Evolutionary conservation across 257 asterid species (phyloP).

Genomic region (Catharanthus roseus): DNA sequence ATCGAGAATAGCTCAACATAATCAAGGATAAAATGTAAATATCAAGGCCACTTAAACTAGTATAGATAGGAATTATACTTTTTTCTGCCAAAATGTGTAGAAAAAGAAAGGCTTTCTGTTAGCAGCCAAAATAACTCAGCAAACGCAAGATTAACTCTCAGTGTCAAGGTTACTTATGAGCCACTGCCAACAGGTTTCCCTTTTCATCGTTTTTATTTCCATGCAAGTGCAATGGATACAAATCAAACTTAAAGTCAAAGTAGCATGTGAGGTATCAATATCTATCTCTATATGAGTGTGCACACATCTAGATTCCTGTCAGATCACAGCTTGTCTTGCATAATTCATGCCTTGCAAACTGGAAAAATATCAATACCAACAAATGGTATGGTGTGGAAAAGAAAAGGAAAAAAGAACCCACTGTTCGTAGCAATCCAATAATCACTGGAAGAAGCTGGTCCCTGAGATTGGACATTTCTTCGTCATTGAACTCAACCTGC

Average conservation of each 20-base stretch:
- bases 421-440: constrained; percentile 96
- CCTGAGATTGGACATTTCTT: constrained; percentile 56
- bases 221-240: neutral
- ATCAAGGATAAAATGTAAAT: neutral
- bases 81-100: neutral
- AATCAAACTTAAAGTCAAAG: neutral
- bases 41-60: neutral
- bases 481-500: constrained; percentile 82
- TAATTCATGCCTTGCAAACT: neutral
- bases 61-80: neutral
- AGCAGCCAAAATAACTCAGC: neutral
- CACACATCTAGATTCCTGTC: neutral
- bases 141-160: neutral
- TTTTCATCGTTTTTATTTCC: neutral
- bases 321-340: neutral
- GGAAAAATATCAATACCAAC: neutral
- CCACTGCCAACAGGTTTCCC: neutral
- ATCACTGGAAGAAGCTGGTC: constrained; percentile 91
- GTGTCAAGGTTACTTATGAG: neutral
- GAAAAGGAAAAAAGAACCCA: constrained; percentile 32
- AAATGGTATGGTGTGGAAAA: neutral
- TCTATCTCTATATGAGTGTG: neutral
- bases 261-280: neutral
- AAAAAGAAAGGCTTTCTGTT: neutral
- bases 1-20: neutral